phyloP scores from a whole-genome alignment of 495 filamentous ascomycete species.

The Lophiostoma macrostomum region DNA sequence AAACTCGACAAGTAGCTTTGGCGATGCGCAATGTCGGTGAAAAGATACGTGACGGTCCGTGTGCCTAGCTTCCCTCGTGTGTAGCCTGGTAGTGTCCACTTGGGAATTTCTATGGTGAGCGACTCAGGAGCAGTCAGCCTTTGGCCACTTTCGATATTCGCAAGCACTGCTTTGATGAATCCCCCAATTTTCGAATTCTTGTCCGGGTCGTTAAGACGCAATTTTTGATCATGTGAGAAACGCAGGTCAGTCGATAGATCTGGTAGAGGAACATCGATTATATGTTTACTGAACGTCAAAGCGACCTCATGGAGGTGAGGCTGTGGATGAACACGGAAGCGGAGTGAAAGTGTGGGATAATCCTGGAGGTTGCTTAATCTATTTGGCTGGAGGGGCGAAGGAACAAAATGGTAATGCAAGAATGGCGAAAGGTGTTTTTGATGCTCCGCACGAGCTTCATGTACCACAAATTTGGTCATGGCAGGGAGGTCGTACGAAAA shows the following conservation, averaged over 20 bases:
- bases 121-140: constrained; percentile 2
- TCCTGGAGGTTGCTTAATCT: not conserved
- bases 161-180: constrained; percentile 1
- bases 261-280: constrained; percentile 13
- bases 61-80: not conserved
- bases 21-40: constrained; percentile 8
- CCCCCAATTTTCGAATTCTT: not conserved
- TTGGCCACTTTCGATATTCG: constrained; percentile 12
- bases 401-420: too few relatives aligned
- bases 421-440: too few relatives aligned
- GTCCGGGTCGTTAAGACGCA: not conserved
- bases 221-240: not conserved
- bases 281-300: constrained; percentile 1
- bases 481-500: too few relatives aligned
- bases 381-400: too few relatives aligned
- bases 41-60: constrained; percentile 2
- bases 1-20: not conserved
- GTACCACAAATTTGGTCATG: too few relatives aligned
- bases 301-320: not conserved
- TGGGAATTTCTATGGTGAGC: constrained; percentile 2
- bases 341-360: constrained; percentile 2
- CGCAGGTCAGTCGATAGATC: constrained; percentile 15
- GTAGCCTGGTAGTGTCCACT: constrained; percentile 1
- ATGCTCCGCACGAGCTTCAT: too few relatives aligned
- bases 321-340: not conserved